phyloP scores from a whole-genome alignment of 2,329 filamentous ascomycete genomes.

The Fusarium agapanthi region DNA sequence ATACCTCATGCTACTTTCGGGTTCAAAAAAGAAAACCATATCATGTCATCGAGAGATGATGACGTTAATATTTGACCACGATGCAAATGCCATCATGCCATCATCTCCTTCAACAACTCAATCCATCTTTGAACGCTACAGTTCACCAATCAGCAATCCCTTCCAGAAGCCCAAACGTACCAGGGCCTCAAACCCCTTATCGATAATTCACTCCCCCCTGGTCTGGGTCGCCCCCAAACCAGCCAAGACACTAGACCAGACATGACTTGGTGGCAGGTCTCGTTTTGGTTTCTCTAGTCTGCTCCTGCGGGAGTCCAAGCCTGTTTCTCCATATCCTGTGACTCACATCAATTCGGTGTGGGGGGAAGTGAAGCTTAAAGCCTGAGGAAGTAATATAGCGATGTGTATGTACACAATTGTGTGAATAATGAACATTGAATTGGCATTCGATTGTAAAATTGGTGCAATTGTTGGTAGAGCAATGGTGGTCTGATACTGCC shows the following conservation, averaged over 20 bases:
- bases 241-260: conserved; percentile 27
- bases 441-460: not conserved
- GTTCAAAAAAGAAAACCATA: conserved; percentile 4
- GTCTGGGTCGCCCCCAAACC: conserved; percentile 20
- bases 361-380: conserved; percentile 15
- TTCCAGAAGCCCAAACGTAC: conserved; percentile 31
- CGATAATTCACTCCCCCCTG: conserved; percentile 34
- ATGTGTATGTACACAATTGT: not conserved
- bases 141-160: conserved; percentile 28
- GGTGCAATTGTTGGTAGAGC: not conserved
- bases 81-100: conserved; percentile 35
- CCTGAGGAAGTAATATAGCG: conserved; percentile 5
- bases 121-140: conserved; percentile 12
- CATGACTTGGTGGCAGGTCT: conserved; percentile 32
- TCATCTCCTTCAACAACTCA: conserved; percentile 29
- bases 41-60: conserved; percentile 24
- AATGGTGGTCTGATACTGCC: not conserved
- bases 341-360: conserved; percentile 39
- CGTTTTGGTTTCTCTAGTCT: conserved; percentile 36
- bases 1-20: conserved; percentile 9
- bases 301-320: conserved; percentile 32
- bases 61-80: conserved; percentile 35
- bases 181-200: conserved; percentile 27
- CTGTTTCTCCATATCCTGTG: conserved; percentile 39
- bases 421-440: not conserved